A percentile compares a stretch with the other conserved stretches of the same genome.
Conservation (phyloP, 2,329 filamentous ascomycete species). For the Chaetomium sp. region DNA sequence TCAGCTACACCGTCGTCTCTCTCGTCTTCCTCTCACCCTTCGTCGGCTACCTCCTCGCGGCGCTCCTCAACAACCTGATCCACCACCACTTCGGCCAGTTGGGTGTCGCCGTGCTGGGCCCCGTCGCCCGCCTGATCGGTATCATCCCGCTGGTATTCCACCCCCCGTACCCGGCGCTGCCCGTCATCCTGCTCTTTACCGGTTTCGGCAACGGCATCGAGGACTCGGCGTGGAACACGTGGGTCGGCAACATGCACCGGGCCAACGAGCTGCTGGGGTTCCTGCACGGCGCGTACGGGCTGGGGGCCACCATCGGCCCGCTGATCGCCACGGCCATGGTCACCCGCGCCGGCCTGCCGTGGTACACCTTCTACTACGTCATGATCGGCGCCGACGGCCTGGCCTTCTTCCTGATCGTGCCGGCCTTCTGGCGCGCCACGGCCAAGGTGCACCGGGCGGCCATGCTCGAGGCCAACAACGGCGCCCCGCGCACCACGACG, state of each 20-base stretch:
- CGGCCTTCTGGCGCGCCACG: constrained; percentile 66
- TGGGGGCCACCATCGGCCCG: constrained; percentile 70
- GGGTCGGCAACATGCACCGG: constrained; percentile 70
- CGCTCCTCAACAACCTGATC: constrained; percentile 64
- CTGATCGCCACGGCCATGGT: constrained; percentile 74
- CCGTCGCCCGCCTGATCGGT: constrained; percentile 62
- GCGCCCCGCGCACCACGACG: constrained; percentile 50
- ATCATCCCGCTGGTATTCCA: constrained; percentile 68
- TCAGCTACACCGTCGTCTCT: constrained; percentile 65
- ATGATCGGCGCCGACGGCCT: constrained; percentile 61
- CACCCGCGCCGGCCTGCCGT: constrained; percentile 60
- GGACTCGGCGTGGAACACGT: constrained; percentile 62
- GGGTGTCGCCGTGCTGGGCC: constrained; percentile 68
- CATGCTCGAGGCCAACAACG: constrained; percentile 36
- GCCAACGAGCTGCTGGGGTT: constrained; percentile 74
- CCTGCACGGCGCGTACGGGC: constrained; percentile 70
- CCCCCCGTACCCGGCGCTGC: constrained; percentile 68
- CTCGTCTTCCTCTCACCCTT: constrained; percentile 69
- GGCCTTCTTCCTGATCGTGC: constrained; percentile 51
- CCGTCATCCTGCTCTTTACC: constrained; percentile 64
- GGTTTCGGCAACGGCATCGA: constrained; percentile 73
- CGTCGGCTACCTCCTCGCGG: constrained; percentile 64
- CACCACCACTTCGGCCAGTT: constrained; percentile 69
- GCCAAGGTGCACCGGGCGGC: constrained; percentile 57
- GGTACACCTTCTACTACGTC: constrained; percentile 77